Conservation (phyloP, 768 basidiomycete genomes). For the Lentinula edodes region DNA sequence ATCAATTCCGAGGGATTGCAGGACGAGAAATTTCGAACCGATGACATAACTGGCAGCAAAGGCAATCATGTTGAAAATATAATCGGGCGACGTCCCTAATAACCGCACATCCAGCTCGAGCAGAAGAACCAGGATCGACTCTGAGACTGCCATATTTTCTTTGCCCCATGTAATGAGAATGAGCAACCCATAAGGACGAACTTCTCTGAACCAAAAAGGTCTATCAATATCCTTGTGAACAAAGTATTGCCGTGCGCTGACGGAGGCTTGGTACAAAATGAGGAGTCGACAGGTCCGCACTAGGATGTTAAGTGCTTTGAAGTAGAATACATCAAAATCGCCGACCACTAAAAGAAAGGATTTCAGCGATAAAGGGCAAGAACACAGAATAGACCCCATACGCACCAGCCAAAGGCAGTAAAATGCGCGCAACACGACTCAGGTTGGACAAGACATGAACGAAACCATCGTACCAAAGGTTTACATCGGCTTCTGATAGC, state of each 20-base stretch:
- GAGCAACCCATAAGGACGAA: conserved; percentile 28
- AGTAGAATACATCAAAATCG: conserved; percentile 8
- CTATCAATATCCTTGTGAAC: not conserved
- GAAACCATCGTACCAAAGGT: conserved; percentile 8
- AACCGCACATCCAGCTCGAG: conserved; percentile 25
- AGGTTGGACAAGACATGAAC: conserved; percentile 17
- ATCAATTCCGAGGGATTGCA: not conserved
- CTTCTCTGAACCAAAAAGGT: conserved; percentile 7
- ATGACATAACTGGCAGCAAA: conserved; percentile 27
- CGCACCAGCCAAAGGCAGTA: conserved; percentile 10
- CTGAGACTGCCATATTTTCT: conserved; percentile 28
- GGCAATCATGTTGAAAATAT: conserved; percentile 31
- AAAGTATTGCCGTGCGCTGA: not conserved
- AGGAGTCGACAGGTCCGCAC: conserved; percentile 4
- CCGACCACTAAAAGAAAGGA: conserved; percentile 2
- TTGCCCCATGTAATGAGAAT: conserved; percentile 32
- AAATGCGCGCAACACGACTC: conserved; percentile 13
- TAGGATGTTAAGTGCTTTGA: conserved; percentile 1
- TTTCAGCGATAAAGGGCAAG: not conserved
- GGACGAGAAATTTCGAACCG: conserved; percentile 1
- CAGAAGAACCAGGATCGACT: conserved; percentile 25
- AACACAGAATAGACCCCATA: not conserved
- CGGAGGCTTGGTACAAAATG: conserved; percentile 1
- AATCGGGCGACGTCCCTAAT: conserved; percentile 32
- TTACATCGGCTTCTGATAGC: conserved; percentile 18